These are phyloP conservation scores for Chaetomium cochliodes DNA, from an alignment of 495 filamentous ascomycete species.

Conservation along the genomic window DNA sequence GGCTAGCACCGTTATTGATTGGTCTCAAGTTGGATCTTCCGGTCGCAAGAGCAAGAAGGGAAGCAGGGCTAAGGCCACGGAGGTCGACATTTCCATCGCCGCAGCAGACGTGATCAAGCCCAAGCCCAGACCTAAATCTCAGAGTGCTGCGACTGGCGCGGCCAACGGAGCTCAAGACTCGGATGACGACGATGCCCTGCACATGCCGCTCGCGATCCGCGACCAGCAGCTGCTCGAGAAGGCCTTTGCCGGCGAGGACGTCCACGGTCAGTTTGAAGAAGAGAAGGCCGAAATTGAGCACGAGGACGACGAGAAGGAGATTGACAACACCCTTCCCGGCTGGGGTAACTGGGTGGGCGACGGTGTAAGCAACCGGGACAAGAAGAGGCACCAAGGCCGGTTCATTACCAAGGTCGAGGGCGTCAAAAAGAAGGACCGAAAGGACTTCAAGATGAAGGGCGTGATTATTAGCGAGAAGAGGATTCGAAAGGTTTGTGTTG, in stretches of 20 bases:
- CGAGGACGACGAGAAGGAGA: conserved; percentile 80
- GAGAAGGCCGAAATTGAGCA: conserved; percentile 73
- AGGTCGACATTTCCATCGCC: conserved; percentile 44
- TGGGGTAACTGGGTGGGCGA: conserved; percentile 88
- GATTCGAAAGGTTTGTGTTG: conserved; percentile 72
- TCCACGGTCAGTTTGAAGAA: conserved; percentile 73
- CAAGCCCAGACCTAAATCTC: conserved; percentile 28
- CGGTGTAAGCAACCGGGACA: conserved; percentile 65
- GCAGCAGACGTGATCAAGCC: conserved; percentile 32
- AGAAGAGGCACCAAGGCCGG: conserved; percentile 56
- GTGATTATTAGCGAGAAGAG: conserved; percentile 94
- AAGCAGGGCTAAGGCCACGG: conserved; percentile 29
- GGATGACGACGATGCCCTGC: conserved; percentile 58
- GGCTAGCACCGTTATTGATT: conserved; percentile 32
- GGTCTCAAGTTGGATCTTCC: conserved; percentile 36
- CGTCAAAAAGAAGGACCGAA: conserved; percentile 70
- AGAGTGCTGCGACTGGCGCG: conserved; percentile 1
- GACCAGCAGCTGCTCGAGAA: conserved; percentile 79
- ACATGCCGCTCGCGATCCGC: conserved; percentile 62
- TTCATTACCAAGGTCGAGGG: conserved; percentile 71
- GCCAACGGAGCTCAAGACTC: conserved; percentile 37
- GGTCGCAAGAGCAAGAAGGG: conserved; percentile 39
- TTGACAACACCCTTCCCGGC: conserved; percentile 83
- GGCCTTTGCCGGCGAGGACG: conserved; percentile 89
- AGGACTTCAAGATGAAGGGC: conserved; percentile 74